Evolutionary conservation across 2,329 filamentous ascomycete species (phyloP).

Genomic region (Colletotrichum sp.): DNA sequence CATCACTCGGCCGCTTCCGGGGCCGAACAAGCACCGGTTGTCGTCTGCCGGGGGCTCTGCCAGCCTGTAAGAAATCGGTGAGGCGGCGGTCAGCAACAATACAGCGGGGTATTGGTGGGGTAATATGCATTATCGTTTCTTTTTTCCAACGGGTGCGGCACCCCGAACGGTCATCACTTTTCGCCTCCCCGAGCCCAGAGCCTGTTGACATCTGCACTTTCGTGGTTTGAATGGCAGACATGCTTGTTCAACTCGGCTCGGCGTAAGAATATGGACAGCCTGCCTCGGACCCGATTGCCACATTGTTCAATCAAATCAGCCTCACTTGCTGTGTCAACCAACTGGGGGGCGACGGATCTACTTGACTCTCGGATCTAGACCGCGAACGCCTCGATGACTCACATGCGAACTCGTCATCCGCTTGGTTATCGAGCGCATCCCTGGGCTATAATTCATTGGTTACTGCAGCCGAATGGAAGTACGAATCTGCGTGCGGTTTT

Average conservation of each 20-base stretch:
- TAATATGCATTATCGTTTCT: not conserved
- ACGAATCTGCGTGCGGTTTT: not conserved
- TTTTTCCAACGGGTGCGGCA: not conserved
- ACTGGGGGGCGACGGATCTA: not conserved
- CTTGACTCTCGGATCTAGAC: not conserved
- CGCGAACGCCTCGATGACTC: not conserved
- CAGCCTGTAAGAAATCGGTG: not conserved
- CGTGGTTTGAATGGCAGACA: not conserved
- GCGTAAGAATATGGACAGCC: not conserved
- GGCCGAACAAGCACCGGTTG: not conserved
- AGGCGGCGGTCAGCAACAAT: not conserved
- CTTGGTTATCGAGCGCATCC: not conserved
- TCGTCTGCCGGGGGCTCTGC: not conserved
- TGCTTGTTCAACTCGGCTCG: not conserved
- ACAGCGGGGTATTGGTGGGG: not conserved
- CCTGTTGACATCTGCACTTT: not conserved
- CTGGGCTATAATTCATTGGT: not conserved
- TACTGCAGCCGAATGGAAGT: not conserved
- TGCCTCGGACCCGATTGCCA: not conserved
- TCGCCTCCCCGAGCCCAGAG: not conserved
- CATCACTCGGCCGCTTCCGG: not conserved
- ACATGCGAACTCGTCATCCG: not conserved
- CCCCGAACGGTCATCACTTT: not conserved
- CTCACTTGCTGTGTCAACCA: not conserved
- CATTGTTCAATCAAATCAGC: not conserved